A percentile compares a stretch with the other conserved stretches of the same genome.
Evolutionary conservation across 345 rosid genomes (phyloP).

Genomic region (Populus euphratica): DNA sequence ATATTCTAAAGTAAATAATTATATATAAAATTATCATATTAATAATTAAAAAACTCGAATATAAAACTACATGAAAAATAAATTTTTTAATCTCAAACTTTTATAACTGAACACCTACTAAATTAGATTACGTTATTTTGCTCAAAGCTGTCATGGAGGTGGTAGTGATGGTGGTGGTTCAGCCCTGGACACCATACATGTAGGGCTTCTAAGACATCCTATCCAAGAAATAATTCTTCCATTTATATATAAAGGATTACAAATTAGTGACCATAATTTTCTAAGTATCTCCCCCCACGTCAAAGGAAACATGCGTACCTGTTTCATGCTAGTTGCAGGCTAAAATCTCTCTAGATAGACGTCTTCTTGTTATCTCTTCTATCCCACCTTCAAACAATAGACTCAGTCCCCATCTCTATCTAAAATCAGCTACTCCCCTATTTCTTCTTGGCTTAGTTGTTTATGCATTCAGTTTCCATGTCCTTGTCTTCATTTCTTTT

Average conservation of each 20-base stretch:
- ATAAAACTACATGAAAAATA: no score
- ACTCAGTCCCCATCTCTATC: background rate
- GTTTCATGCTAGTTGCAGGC: conserved; percentile 10
- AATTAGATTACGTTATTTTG: background rate
- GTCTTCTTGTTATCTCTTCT: background rate
- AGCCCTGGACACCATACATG: background rate
- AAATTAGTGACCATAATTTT: background rate
- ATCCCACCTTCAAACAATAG: background rate
- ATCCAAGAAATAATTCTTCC: background rate
- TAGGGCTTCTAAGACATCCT: background rate
- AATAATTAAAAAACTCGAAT: no score
- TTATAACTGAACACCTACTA: no score
- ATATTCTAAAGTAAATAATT: no score
- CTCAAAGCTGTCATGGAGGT: background rate
- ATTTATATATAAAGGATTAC: no score
- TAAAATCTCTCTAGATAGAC: conserved; percentile 25
- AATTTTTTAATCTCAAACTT: no score
- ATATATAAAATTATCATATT: no score
- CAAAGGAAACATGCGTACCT: conserved; percentile 9
- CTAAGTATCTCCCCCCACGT: background rate
- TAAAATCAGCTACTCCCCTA: background rate
- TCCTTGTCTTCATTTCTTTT: background rate
- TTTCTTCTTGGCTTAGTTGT: background rate
- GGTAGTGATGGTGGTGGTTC: background rate
- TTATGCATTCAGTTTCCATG: background rate